phyloP scores from a whole-genome alignment of 2,329 filamentous ascomycete genomes.

The Pseudogymnoascus sp. region DNA sequence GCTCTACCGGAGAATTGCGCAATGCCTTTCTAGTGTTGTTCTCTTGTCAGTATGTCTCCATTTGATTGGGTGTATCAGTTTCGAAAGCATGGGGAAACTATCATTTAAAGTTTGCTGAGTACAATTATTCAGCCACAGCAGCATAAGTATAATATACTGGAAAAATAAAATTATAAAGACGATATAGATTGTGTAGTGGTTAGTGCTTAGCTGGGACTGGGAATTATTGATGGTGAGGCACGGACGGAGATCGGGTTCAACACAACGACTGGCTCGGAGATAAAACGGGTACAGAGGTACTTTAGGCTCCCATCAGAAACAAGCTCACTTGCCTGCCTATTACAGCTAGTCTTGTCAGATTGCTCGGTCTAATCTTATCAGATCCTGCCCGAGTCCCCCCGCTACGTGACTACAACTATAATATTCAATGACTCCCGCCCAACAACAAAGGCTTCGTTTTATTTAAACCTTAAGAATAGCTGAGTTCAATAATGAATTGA shows the following conservation, averaged over 20 bases:
- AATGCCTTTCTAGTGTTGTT: background rate
- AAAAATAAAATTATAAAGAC: background rate
- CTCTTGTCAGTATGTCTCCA: background rate
- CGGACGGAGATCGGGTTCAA: background rate
- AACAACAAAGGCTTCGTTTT: background rate
- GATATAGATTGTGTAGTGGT: background rate
- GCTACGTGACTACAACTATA: background rate
- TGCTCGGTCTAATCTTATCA: background rate
- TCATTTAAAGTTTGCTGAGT: background rate
- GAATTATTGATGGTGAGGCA: background rate
- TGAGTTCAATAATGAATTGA: background rate
- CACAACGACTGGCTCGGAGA: background rate
- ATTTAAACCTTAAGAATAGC: background rate
- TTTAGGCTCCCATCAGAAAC: background rate
- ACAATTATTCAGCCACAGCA: background rate
- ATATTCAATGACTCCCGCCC: background rate
- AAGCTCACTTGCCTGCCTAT: background rate
- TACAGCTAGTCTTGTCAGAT: background rate
- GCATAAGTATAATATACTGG: background rate
- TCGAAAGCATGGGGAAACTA: background rate
- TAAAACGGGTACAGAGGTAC: background rate
- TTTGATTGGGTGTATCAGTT: background rate
- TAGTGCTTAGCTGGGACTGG: background rate
- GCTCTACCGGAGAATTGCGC: background rate
- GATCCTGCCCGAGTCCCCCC: background rate